A percentile compares a stretch with the other conserved stretches of the same genome.
These are phyloP conservation scores for Microstegium vimineum DNA, from an alignment of 176 grass and related monocot species.

Conservation along the genomic window DNA sequence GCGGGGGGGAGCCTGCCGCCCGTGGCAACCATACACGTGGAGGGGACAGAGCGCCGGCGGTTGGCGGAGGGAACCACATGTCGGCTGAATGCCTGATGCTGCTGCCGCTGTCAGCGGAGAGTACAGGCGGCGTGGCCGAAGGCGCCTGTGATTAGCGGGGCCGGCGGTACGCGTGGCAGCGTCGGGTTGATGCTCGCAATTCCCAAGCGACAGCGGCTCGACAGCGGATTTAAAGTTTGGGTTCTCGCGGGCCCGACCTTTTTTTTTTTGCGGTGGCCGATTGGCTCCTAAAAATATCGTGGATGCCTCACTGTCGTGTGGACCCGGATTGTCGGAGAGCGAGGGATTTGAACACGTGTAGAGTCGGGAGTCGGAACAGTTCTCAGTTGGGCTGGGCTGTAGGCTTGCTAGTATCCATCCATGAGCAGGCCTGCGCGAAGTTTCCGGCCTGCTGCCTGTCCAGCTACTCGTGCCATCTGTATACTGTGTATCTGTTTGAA, in stretches of 20 bases:
- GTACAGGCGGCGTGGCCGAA: neutral
- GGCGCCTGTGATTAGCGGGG: neutral
- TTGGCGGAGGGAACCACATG: neutral
- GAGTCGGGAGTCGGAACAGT: neutral
- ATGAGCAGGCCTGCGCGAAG: no score
- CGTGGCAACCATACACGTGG: slow-evolving; percentile 9
- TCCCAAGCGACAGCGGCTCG: slow-evolving; percentile 4
- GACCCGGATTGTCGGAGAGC: neutral
- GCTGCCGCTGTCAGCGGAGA: slow-evolving; percentile 2
- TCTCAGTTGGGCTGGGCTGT: neutral
- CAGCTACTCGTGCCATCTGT: no score
- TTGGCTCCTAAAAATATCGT: slow-evolving; percentile 12
- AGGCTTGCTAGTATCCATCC: no score
- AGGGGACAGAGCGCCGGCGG: slow-evolving; percentile 4
- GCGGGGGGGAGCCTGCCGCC: neutral
- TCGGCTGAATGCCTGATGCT: neutral
- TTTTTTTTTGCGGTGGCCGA: neutral
- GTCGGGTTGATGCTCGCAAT: neutral
- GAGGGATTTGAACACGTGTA: neutral
- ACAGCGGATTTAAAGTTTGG: neutral
- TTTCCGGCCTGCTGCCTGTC: no score
- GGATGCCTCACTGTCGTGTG: neutral
- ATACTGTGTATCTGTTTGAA: no score
- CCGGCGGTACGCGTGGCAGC: neutral
- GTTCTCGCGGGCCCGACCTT: neutral